phyloP scores from a whole-genome alignment of 192 early-diverging fungal species.

The Funneliformis geosporum region DNA sequence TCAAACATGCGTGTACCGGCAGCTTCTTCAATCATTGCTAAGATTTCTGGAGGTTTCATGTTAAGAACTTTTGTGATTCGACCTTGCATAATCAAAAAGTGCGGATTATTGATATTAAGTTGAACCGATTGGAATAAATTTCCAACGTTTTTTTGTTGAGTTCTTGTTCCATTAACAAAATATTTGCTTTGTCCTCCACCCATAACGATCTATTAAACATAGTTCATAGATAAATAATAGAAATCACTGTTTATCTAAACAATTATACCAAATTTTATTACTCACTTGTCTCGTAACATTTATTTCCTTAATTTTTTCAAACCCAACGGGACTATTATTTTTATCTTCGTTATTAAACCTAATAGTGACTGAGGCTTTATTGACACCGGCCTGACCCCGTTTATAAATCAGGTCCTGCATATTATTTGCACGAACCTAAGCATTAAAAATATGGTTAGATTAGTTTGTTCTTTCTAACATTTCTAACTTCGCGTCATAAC shows the following conservation, averaged over 20 bases:
- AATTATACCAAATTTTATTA: too few species aligned
- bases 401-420: slow-evolving; percentile 98
- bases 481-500: neutral
- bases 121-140: slow-evolving; percentile 96
- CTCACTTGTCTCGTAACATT: slow-evolving; percentile 94
- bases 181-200: slow-evolving; percentile 96
- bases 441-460: neutral
- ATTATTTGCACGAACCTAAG: slow-evolving; percentile 84
- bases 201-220: slow-evolving; percentile 59
- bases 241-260: neutral
- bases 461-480: too few species aligned
- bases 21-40: slow-evolving; percentile 99
- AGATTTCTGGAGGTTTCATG: slow-evolving; percentile 96
- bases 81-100: slow-evolving; percentile 99
- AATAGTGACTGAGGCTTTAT: slow-evolving; percentile 95
- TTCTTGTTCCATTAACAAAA: slow-evolving; percentile 91
- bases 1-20: slow-evolving; percentile 99
- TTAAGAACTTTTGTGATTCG: slow-evolving; percentile 99
- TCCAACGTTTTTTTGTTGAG: slow-evolving; percentile 85
- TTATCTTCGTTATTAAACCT: slow-evolving; percentile 92
- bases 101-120: slow-evolving; percentile 99
- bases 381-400: slow-evolving; percentile 97
- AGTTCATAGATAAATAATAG: neutral
- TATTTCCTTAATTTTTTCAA: slow-evolving; percentile 81
- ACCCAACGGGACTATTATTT: slow-evolving; percentile 83